Base-by-base conservation (phyloP, 768 basidiomycete genomes). In the Termitomyces sp. region DNA sequence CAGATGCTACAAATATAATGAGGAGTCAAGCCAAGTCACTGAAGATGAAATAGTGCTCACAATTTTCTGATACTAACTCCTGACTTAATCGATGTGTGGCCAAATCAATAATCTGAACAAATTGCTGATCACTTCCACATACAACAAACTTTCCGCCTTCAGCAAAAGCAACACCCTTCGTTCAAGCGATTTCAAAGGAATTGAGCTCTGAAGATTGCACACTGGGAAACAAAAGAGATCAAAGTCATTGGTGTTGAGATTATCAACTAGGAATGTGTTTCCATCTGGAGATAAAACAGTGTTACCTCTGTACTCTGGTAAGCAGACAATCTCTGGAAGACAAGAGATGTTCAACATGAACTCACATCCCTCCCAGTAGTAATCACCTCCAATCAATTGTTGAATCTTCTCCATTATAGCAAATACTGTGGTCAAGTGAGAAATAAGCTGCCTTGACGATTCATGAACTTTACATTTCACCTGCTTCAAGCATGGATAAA, bases 211-310 rank as follows among this genome's bases (percentile, higher is more conserved):
- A 20, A 57, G 45, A 12, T 12, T 51, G 22, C 41, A 41, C 5
- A 28, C 10, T 15, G 60, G 52, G 31, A 61, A 55, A 29, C 20
- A 13, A 39, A 46, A 58, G 5, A 54, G 6, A 12, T 61, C 56
- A 29, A 57, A 58, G 4, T 29, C 26, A 3, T 55, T 55, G 18
- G 49, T 57, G 5, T 48, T 46, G 4, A 62, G 52, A 28, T 62
- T 62, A 34, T 62, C 48, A 13, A 62, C 51, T 3, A 62, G 46
- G 20, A 62, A 28, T 5, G 33, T 45, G 2, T 36, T 59, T 33
- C 53, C 58, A 45, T n/a, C n/a, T n/a, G n/a, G n/a, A n/a, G n/a
- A n/a, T n/a, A n/a, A n/a, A n/a, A n/a, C n/a, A n/a, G n/a, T 60
- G 22, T 57, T 51, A 3, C 61, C 55, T 18, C 61, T 59, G 26